Percentiles rank a stretch among this genome's conserved stretches.
Conservation (phyloP, 257 asterid genomes). For the Scutellaria galericulata region DNA sequence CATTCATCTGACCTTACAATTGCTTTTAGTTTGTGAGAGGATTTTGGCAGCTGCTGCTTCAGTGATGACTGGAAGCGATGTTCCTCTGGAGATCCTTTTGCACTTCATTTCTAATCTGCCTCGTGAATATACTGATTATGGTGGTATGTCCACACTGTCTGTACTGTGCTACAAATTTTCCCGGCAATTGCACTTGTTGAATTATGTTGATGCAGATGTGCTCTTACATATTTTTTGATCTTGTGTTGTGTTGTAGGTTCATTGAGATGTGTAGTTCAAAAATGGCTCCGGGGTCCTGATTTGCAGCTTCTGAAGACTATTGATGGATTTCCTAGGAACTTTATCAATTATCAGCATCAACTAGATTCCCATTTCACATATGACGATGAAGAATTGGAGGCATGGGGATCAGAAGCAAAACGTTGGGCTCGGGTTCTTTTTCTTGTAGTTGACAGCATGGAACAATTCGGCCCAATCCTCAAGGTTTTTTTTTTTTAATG, state of each 20-base stretch:
- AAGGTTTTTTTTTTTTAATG: constrained; percentile 43
- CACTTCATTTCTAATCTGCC: constrained; percentile 83
- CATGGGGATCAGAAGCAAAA: constrained; percentile 80
- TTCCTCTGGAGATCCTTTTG: constrained; percentile 75
- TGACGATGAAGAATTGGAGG: constrained; percentile 84
- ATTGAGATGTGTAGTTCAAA: constrained; percentile 61
- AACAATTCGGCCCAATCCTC: constrained; percentile 54
- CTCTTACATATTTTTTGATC: constrained; percentile 12
- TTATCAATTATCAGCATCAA: constrained; percentile 50
- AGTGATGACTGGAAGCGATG: constrained; percentile 60
- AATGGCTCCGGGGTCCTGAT: constrained; percentile 63
- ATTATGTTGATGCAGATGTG: constrained; percentile 21
- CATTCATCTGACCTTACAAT: constrained; percentile 34
- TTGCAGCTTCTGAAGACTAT: constrained; percentile 58
- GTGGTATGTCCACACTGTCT: constrained; percentile 55
- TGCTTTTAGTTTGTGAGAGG: constrained; percentile 74
- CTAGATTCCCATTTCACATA: constrained; percentile 47
- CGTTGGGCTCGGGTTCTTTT: constrained; percentile 91
- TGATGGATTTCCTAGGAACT: constrained; percentile 59
- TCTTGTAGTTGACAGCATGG: constrained; percentile 54
- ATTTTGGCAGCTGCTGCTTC: constrained; percentile 72
- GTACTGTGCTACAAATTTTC: constrained; percentile 14
- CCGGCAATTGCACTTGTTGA: constrained; percentile 28
- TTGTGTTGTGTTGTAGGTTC: constrained; percentile 53
- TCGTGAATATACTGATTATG: constrained; percentile 79